These are phyloP conservation scores for Cyberlindnera misumaiensis DNA, from an alignment of 805 yeast species.

Conservation along the genomic window DNA sequence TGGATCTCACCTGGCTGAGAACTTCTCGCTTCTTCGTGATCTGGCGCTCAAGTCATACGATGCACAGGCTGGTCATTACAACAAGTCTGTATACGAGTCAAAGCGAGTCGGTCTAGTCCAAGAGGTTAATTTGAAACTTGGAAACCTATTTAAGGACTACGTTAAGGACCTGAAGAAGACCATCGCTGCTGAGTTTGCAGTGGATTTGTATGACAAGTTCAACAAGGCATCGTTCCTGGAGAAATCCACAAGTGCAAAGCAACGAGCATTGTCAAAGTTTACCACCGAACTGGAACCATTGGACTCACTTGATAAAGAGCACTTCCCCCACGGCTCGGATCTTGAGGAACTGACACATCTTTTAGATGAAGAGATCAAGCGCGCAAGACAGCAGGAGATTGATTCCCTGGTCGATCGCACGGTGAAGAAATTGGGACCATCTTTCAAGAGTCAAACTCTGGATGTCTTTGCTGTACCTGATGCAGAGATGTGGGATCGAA, in stretches of 20 bases:
- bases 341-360: conserved; percentile 25
- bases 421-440: conserved; percentile 38
- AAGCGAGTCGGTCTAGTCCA: conserved; percentile 44
- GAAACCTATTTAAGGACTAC: conserved; percentile 36
- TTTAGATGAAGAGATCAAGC: conserved; percentile 22
- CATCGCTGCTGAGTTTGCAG: conserved; percentile 26
- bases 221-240: conserved; percentile 27
- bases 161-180: conserved; percentile 31
- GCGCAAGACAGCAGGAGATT: conserved; percentile 21
- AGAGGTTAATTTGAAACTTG: conserved; percentile 41
- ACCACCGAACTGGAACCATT: conserved; percentile 12
- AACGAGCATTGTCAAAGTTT: conserved; percentile 16
- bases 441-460: conserved; percentile 45
- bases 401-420: conserved; percentile 32
- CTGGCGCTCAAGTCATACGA: conserved; percentile 53
- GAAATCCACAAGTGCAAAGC: conserved; percentile 28
- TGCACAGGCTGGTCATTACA: conserved; percentile 69
- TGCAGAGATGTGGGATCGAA: conserved; percentile 53
- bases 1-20: conserved; percentile 31
- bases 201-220: conserved; percentile 21
- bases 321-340: conserved; percentile 27
- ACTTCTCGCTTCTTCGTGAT: conserved; percentile 37
- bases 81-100: conserved; percentile 55
- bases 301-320: conserved; percentile 10
- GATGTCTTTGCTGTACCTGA: conserved; percentile 44